Base-by-base conservation (phyloP, 306 rosid species). In the Styphnolobium japonicum region DNA sequence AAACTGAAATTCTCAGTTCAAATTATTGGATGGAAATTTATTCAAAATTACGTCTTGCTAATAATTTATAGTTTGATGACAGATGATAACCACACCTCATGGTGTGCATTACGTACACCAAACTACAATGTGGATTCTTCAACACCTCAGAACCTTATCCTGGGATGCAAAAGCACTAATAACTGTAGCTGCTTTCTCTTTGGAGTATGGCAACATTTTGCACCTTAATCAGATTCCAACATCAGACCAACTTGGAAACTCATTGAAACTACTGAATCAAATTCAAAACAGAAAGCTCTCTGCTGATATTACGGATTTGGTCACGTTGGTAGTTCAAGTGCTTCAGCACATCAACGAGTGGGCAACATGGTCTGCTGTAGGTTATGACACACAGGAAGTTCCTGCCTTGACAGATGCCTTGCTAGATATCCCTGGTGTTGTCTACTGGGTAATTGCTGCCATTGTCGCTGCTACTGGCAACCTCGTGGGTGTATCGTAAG, bases 81-180 rank as follows among this genome's bases (percentile, higher is more conserved):
- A 83, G 86, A 83, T 83, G 86, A 72, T 72, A 72, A 65, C 15
- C 10, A 83, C 80, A 4, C 80, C 77, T 33, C 9, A 3, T 16
- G 83, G 65, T 3, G 62, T 34, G 33, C 56, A 29, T 6, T 66
- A 45, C 5, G 77, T 73, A 15, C 86, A 83, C 61, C 83, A 83
- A 83, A 73, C 83, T 6, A 66, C 83, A 78, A 72, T 66, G 72
- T 45, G 77, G 72, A 83, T 83, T 11, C 80, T 83, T 10, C 80
- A 83, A 2, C 33, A 43, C 4, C 83, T 85, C 1, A 82, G 80
- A 55, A 77, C 18, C 46, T 90, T 76, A 43, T 49, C 85, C 9
- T 90, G 95, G 97, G 97, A 86, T 19, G 89, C 95, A 29, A 92
- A 92, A 73, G 87, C 87, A 25, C 90, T 89, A 0, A 40, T 83